Conservation (phyloP, 2,329 filamentous ascomycete genomes). For the Fusarium fracticaudum region DNA sequence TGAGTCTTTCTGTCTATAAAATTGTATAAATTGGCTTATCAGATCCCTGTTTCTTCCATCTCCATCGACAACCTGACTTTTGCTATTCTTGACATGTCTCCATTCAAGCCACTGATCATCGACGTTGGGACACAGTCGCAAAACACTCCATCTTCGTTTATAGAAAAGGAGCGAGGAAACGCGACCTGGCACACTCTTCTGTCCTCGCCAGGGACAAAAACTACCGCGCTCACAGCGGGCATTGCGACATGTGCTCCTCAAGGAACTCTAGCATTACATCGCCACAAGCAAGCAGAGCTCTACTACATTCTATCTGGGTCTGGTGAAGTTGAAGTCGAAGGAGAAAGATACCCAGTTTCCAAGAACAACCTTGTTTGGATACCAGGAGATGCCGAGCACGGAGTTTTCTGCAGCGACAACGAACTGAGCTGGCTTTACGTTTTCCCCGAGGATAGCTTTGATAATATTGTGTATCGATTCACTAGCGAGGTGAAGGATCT, state of each 20-base stretch:
- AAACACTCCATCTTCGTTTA: background rate
- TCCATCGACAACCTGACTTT: background rate
- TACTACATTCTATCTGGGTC: slow-evolving; percentile 39
- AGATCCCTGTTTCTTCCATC: no score
- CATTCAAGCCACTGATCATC: slow-evolving; percentile 18
- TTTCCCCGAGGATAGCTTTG: slow-evolving; percentile 39
- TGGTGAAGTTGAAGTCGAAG: slow-evolving; percentile 36
- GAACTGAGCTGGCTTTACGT: slow-evolving; percentile 38
- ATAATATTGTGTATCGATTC: slow-evolving; percentile 37
- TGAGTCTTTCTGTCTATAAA: background rate
- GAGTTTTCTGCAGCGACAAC: slow-evolving; percentile 30
- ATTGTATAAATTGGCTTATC: background rate
- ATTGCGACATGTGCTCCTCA: slow-evolving; percentile 36
- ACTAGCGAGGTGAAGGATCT: slow-evolving; percentile 16
- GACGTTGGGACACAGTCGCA: background rate
- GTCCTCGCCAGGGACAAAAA: slow-evolving; percentile 23
- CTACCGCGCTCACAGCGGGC: slow-evolving; percentile 22
- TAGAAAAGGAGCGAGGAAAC: slow-evolving; percentile 23
- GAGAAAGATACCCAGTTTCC: slow-evolving; percentile 18
- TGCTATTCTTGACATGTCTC: background rate
- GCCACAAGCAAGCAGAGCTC: slow-evolving; percentile 40
- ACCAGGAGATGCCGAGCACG: slow-evolving; percentile 39
- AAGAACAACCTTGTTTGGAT: slow-evolving; percentile 36
- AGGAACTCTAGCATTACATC: slow-evolving; percentile 38
- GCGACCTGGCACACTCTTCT: slow-evolving; percentile 38